Conservation (phyloP, 163 green algal genomes). For the Chloroidium sp. region DNA sequence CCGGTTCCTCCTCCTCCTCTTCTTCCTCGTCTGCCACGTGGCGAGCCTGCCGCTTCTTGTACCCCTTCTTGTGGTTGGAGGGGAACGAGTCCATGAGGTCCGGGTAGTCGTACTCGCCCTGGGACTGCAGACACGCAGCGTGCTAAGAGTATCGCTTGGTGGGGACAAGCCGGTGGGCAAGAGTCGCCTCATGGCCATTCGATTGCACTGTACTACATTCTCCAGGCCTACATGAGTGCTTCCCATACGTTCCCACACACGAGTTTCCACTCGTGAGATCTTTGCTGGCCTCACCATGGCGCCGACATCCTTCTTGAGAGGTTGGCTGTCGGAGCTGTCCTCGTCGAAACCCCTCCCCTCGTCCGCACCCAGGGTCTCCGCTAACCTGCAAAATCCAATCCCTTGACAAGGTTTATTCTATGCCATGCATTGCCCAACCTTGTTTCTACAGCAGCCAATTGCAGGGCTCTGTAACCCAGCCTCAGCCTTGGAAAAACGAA, state of each 20-base stretch:
- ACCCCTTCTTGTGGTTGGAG: not conserved
- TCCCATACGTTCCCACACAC: too few species aligned
- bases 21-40: slow-evolving; percentile 1
- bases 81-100: not conserved
- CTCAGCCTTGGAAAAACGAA: too few species aligned
- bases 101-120: slow-evolving; percentile 3
- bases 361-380: slow-evolving; percentile 13
- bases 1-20: slow-evolving; percentile 9
- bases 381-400: slow-evolving; percentile 8
- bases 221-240: too few species aligned
- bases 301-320: not conserved
- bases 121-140: not conserved
- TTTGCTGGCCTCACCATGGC: too few species aligned
- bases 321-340: not conserved
- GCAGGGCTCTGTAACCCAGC: too few species aligned
- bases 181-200: not conserved
- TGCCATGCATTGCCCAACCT: not conserved
- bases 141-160: not conserved
- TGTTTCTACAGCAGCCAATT: too few species aligned
- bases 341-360: slow-evolving; percentile 1
- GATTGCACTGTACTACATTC: too few species aligned
- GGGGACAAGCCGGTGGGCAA: not conserved
- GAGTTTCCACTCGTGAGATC: too few species aligned
- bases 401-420: not conserved
- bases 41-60: not conserved